Base-by-base conservation (phyloP, 2,329 filamentous ascomycete species). In the Phaeosphaeriaceae sp. region DNA sequence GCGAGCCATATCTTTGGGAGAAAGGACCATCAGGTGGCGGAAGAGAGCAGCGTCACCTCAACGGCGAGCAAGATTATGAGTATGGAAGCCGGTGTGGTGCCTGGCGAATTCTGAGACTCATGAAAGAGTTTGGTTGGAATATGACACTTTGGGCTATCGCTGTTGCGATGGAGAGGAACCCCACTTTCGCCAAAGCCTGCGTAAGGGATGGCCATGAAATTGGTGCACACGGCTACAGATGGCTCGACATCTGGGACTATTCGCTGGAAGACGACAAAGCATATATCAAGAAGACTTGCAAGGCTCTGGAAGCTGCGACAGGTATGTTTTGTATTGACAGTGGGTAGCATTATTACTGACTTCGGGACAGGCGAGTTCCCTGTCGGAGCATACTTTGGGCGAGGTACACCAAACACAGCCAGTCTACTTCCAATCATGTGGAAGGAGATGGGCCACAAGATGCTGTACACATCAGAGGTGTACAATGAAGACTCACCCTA, bases 401-500 rank as follows among this genome's bases (percentile, higher is more conserved):
- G 82, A 6, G 73, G 72, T 3, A 82, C 80, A 13, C 80, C 82
- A 1, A 80, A 83, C 44, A 82, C 80, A 73, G 48, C 78, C 81
- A 60, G 79, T 83, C 2, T 85, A 82, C 68, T 86, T 0, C 80
- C 79, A 19, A 77, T 83, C 50, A 79, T 85, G 7, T 84, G 83
- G 69, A 79, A 83, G 58, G 84, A 86, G 69, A 80, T 85, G 76
- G 81, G 82, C 5, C 78, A 82, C 51, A 78, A 78, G 57, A 76
- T 86, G 3, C 66, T 84, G 0, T 86, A 83, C 75, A 78, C 78
- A 20, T 78, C 76, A 3, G 84, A 86, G 61, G 80, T 79, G 0
- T 86, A 85, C 58, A 82, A 83, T 21, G 84, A 86, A 62, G 84
- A 86, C 58, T 75, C 85, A 17, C 84, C 84, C 1, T 85, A 86